Conservation (phyloP, 129 eudicot species). For the Helichrysum umbraculigerum region DNA sequence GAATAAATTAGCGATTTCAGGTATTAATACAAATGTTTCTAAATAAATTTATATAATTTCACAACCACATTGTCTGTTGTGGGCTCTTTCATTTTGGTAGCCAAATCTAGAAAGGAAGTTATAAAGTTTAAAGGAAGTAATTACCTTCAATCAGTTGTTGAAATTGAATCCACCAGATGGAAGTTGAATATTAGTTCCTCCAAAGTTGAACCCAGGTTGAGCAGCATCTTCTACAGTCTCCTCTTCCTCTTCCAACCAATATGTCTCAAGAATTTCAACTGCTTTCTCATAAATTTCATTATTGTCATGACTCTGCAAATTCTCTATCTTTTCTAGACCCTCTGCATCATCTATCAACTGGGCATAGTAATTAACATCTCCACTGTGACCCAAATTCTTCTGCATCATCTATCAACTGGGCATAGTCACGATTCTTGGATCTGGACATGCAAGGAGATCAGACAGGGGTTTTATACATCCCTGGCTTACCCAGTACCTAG, state of each 20-base stretch:
- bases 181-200: slow-evolving; percentile 8
- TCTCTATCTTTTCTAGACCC: slow-evolving; percentile 78
- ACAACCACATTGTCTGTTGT: too few species aligned
- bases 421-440: slow-evolving; percentile 65
- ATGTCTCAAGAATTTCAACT: slow-evolving; percentile 63
- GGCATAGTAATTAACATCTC: slow-evolving; percentile 58
- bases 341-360: slow-evolving; percentile 66
- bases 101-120: too few species aligned
- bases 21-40: too few species aligned
- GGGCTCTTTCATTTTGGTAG: too few species aligned
- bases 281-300: slow-evolving; percentile 81
- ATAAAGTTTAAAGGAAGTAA: neutral
- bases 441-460: slow-evolving; percentile 67
- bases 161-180: slow-evolving; percentile 16
- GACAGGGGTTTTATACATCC: slow-evolving; percentile 83
- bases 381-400: slow-evolving; percentile 50
- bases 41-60: too few species aligned
- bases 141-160: slow-evolving; percentile 4
- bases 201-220: slow-evolving; percentile 9
- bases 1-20: neutral
- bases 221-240: slow-evolving; percentile 21
- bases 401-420: too few species aligned
- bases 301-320: slow-evolving; percentile 67
- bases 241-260: slow-evolving; percentile 77
- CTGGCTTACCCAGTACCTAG: slow-evolving; percentile 54